Evolutionary conservation across 208 protist species (phyloP), one percentile per base, ranked within the genome.

Genomic region (Leishmania martiniquensis): DNA sequence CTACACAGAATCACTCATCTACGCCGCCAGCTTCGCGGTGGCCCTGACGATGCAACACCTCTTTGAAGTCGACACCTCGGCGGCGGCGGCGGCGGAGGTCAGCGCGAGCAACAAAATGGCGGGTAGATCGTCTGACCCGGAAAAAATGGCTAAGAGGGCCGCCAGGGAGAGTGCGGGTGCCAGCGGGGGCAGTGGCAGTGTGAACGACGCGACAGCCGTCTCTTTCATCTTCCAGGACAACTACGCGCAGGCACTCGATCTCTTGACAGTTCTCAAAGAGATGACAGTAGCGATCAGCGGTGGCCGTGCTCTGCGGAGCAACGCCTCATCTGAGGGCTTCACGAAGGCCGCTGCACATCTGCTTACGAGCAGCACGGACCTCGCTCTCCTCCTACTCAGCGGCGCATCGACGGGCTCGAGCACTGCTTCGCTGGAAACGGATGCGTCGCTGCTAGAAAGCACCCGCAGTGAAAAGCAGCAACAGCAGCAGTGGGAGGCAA

Each of bases 11-110:
- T 85, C 86, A 1, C 84, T 96, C 7, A 72, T 96, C 49, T 95
- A 95, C 83, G 91, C 91, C 37, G 69, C 93, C 39, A 96, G 93
- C 84, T 95, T 92, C 72, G 78, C 89, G 15, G 83, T 88, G 17
- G 84, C 87, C 5, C 79, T 94, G 34, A 83, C 88, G 13, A 85
- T 72, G 5, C 89, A 94, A 52, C 89, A 96, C 81, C 45, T 94
- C 29, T 59, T 80, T 1, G 52, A 78, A n/a, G 51, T 72, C 37
- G 12, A 45, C 54, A 60, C 45, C 51, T 25, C 52, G 3, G 51
- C 25, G 0, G 57, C 54, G 39, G 65, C 45, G 12, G 55, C 78
- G 51, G 22, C 75, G 15, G 70, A 69, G 45, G 60, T 70, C 0
- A 72, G 44, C 22, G n/a, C 7, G 59, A 66, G 34, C 34, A 34